phyloP scores from a whole-genome alignment of 1,284 basidiomycete genomes.

The Leccinum proliferum region DNA sequence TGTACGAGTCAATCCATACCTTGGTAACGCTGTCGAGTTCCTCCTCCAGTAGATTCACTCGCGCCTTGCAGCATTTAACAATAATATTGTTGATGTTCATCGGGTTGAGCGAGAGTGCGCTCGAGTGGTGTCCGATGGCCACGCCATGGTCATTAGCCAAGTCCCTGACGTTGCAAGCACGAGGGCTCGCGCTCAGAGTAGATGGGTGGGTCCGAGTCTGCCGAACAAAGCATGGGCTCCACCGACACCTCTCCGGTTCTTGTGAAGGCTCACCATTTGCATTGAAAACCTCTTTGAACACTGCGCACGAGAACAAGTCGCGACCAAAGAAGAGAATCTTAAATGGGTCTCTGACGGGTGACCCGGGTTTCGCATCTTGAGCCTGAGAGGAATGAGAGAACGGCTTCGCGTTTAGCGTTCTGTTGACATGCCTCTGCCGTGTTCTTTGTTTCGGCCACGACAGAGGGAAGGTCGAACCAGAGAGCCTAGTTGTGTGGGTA shows the following conservation, averaged over 20 bases:
- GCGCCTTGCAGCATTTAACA: no score
- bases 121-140: no score
- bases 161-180: background rate
- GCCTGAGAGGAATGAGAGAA: background rate
- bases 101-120: no score
- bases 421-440: background rate
- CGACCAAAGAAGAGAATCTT: slow-evolving; percentile 51
- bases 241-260: background rate
- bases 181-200: background rate
- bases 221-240: background rate
- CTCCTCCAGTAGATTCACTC: no score
- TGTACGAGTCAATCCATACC: no score
- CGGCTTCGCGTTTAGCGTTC: background rate
- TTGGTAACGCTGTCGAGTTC: no score
- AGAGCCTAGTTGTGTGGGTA: background rate
- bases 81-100: no score
- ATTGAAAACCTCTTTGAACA: slow-evolving; percentile 37
- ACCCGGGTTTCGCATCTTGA: background rate
- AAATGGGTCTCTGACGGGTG: slow-evolving; percentile 27
- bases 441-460: background rate
- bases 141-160: slow-evolving; percentile 2
- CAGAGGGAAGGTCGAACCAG: background rate
- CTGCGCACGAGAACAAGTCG: slow-evolving; percentile 51
- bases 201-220: background rate
- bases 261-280: slow-evolving; percentile 32